Percentiles rank a stretch among this genome's conserved stretches.
Conservation (phyloP, 176 grass and related monocot genomes). For the Guadua angustifolia region DNA sequence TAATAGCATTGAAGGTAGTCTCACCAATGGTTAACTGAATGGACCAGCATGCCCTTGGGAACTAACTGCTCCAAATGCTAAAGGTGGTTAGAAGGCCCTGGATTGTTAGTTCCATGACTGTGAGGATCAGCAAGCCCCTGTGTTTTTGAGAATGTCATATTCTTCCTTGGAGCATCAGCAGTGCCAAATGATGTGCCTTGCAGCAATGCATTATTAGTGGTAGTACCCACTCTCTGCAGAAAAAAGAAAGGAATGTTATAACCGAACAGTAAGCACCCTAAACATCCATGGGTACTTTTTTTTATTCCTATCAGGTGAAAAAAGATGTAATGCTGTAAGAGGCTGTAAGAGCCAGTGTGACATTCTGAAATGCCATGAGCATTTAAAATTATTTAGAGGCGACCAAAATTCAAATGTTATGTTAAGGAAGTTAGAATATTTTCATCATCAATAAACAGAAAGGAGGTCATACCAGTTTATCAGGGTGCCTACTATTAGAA, state of each 20-base stretch:
- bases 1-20: slow-evolving; percentile 28
- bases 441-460: slow-evolving; percentile 1
- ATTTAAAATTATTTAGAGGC: slow-evolving; percentile 5
- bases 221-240: slow-evolving; percentile 50
- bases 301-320: background rate
- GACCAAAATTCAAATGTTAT: background rate
- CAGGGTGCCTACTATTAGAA: slow-evolving; percentile 46
- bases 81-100: slow-evolving; percentile 51
- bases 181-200: slow-evolving; percentile 47
- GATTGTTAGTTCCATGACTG: slow-evolving; percentile 28
- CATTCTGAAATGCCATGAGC: slow-evolving; percentile 11
- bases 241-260: slow-evolving; percentile 24
- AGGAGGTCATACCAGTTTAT: slow-evolving; percentile 46
- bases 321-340: background rate
- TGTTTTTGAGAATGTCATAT: slow-evolving; percentile 27
- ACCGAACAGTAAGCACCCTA: background rate
- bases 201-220: slow-evolving; percentile 43
- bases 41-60: slow-evolving; percentile 4
- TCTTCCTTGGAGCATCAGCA: slow-evolving; percentile 40
- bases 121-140: slow-evolving; percentile 10
- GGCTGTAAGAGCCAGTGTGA: background rate
- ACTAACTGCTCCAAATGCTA: slow-evolving; percentile 46
- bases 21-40: slow-evolving; percentile 42
- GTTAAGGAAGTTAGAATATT: slow-evolving; percentile 13
- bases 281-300: background rate